phyloP scores from a whole-genome alignment of 371 early-diverging fungal species.

The Mortierella sp. region DNA sequence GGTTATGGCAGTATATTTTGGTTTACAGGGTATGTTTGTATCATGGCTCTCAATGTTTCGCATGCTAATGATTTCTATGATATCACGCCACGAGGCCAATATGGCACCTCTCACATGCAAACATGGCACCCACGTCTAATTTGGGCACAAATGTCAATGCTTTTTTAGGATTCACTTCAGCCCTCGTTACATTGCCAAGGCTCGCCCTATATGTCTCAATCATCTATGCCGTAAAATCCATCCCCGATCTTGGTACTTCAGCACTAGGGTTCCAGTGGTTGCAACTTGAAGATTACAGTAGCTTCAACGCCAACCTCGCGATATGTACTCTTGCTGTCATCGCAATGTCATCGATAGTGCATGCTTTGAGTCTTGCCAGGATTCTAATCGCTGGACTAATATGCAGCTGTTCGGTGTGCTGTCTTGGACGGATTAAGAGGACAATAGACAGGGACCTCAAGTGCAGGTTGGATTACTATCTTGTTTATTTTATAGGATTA shows the following conservation, averaged over 20 bases:
- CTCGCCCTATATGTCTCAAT: slow-evolving; percentile 29
- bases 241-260: slow-evolving; percentile 22
- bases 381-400: slow-evolving; percentile 1
- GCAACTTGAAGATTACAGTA: background rate
- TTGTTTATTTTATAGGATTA: background rate
- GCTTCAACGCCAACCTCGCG: background rate
- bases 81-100: background rate
- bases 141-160: slow-evolving; percentile 4
- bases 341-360: slow-evolving; percentile 9
- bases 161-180: slow-evolving; percentile 23
- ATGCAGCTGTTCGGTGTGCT: slow-evolving; percentile 31
- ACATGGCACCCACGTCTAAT: slow-evolving; percentile 6
- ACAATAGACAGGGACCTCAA: slow-evolving; percentile 35
- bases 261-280: slow-evolving; percentile 12
- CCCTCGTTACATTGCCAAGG: slow-evolving; percentile 32
- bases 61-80: background rate
- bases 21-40: slow-evolving; percentile 41
- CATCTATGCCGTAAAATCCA: slow-evolving; percentile 16
- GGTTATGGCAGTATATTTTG: slow-evolving; percentile 39
- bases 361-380: slow-evolving; percentile 16
- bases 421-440: slow-evolving; percentile 21
- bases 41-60: slow-evolving; percentile 9
- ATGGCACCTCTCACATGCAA: slow-evolving; percentile 29
- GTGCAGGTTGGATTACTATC: slow-evolving; percentile 18
- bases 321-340: slow-evolving; percentile 15